Evolutionary conservation across 2,329 filamentous ascomycete species (phyloP), one percentile per base, ranked within the genome.

Genomic region (Epichloe gansuensis): DNA sequence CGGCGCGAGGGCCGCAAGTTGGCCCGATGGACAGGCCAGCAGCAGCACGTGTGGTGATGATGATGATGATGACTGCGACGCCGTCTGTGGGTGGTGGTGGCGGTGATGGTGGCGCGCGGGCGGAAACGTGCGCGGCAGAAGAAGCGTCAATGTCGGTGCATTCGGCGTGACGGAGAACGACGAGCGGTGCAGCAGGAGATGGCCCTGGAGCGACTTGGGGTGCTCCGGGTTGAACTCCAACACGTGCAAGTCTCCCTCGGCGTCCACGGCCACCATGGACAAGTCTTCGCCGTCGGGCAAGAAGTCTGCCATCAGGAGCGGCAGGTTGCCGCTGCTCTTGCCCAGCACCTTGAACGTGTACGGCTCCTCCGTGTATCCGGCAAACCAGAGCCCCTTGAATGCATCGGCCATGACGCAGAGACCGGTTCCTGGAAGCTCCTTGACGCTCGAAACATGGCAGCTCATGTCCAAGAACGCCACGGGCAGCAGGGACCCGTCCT

Each of bases 381-480:
- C 87, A 59, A 98, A 94, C 89, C 93, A 97, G 2, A 97, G 75
- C 0, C 93, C 93, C 70, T 95, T 95, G 64, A 93, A 82, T 0
- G 86, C 87, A 69, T 98, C 93, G 0, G 87, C 87, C 70, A 96
- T 82, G 11, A 95, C 75, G 61, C 87, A 89, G 64, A 98, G 75
- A 0, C 91, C 90, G 0, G 89, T 94, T 1, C 85, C 82, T 3
- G 82, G 82, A 17, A 98, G 75, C 60, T 89, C 87, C 63, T 90
- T 93, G 51, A 89, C 78, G n/a, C 85, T 81, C 2, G 83, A 87
- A 12, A 95, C 88, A 61, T 95, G 93, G 67, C 87, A 94, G 69
- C 88, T 93, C 82, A 96, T 94, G 63, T 98, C 93, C 76, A 98
- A 86, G 64, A 98, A 98, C 0, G 93, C 93, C 3, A 98, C 91